These are phyloP conservation scores for Gynochthodes officinalis DNA, from an alignment of 257 asterid genomes.

Conservation along the genomic window DNA sequence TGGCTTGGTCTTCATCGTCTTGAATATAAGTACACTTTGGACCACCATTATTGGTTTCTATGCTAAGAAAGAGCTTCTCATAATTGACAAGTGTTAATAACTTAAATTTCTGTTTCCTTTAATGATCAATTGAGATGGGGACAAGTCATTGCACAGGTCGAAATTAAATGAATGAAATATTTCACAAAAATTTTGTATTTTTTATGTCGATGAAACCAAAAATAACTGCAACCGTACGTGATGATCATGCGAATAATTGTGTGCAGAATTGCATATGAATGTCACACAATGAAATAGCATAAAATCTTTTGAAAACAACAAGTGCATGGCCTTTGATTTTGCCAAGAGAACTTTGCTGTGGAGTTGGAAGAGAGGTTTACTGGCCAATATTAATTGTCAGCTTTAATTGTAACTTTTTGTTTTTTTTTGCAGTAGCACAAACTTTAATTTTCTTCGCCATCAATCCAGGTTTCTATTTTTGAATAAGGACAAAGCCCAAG, in stretches of 20 bases:
- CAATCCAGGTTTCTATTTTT: background rate
- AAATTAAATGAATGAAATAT: too few relatives aligned
- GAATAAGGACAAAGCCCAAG: background rate
- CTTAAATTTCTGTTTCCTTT: conserved; percentile 6
- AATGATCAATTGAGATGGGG: background rate
- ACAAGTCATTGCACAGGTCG: conserved; percentile 5
- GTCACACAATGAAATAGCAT: background rate
- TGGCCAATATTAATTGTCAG: background rate
- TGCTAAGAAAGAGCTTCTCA: background rate
- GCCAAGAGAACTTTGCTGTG: background rate
- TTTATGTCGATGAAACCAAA: too few relatives aligned
- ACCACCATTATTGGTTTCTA: background rate
- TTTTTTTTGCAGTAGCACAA: background rate
- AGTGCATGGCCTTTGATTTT: background rate
- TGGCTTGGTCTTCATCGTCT: background rate
- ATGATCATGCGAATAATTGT: background rate
- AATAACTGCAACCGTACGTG: too few relatives aligned
- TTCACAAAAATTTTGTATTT: too few relatives aligned
- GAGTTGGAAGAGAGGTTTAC: background rate
- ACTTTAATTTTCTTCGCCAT: background rate
- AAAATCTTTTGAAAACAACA: background rate
- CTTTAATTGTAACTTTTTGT: background rate
- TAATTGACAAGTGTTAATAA: too few relatives aligned
- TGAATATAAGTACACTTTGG: background rate
- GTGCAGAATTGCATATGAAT: background rate